Evolutionary conservation across 2,329 filamentous ascomycete species (phyloP).

Genomic region (Didymellaceae sp.): DNA sequence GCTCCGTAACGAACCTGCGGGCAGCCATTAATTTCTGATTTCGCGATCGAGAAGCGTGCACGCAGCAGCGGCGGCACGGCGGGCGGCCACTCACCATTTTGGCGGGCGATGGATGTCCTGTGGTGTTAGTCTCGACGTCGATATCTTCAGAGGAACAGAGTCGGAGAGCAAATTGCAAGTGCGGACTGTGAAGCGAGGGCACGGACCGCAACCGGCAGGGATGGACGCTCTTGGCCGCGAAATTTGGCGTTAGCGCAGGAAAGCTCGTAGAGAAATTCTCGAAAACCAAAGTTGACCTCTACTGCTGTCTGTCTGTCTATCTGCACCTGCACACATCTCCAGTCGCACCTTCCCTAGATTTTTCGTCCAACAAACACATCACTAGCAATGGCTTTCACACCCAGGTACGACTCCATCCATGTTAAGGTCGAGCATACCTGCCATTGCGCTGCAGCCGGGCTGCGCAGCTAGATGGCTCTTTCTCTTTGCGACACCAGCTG

Average conservation of each 20-base stretch:
- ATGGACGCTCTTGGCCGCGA: slow-evolving; percentile 9
- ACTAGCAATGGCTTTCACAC: slow-evolving; percentile 40
- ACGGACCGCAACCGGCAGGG: not conserved
- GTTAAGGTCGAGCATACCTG: slow-evolving; percentile 23
- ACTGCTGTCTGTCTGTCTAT: slow-evolving; percentile 1
- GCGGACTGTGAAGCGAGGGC: slow-evolving; percentile 28
- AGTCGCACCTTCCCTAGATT: slow-evolving; percentile 1
- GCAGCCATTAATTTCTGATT: slow-evolving; percentile 34
- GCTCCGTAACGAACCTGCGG: slow-evolving; percentile 49
- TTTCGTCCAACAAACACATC: not conserved
- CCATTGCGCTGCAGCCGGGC: slow-evolving; percentile 19
- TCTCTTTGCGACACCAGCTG: slow-evolving; percentile 5
- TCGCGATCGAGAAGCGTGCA: slow-evolving; percentile 13
- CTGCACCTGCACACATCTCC: slow-evolving; percentile 6
- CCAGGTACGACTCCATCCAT: slow-evolving; percentile 32
- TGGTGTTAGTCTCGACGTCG: slow-evolving; percentile 41
- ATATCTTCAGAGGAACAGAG: slow-evolving; percentile 28
- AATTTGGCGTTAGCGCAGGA: slow-evolving; percentile 10
- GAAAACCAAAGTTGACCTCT: slow-evolving; percentile 9
- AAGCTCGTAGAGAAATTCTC: slow-evolving; percentile 24
- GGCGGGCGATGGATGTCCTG: slow-evolving; percentile 43
- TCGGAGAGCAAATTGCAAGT: slow-evolving; percentile 36
- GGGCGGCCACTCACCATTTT: slow-evolving; percentile 50
- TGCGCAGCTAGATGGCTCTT: slow-evolving; percentile 14
- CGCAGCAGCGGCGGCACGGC: slow-evolving; percentile 17